A percentile compares a stretch with the other conserved stretches of the same genome.
Evolutionary conservation across 106 monocot genomes (phyloP).

Genomic region (Acorus calamus): DNA sequence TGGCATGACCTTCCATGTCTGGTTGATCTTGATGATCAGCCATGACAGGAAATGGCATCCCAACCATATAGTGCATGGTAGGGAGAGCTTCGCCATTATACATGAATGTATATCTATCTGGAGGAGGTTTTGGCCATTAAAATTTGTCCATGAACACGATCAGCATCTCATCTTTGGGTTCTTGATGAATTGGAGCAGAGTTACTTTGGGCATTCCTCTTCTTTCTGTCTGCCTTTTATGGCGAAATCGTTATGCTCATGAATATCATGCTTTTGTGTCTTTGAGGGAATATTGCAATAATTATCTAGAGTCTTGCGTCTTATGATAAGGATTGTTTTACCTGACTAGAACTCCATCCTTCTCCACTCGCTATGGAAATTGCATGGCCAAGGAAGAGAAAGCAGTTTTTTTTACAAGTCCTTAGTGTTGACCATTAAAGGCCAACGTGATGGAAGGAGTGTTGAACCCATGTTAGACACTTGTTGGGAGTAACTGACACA

Average conservation of each 20-base stretch:
- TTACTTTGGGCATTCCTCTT: conserved; percentile 36
- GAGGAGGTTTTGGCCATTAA: conserved; percentile 4
- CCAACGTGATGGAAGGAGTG: no score
- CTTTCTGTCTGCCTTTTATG: no score
- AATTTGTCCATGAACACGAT: background rate
- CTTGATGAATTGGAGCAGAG: conserved; percentile 3
- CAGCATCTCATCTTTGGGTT: conserved; percentile 19
- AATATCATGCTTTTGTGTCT: no score
- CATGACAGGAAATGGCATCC: conserved; percentile 8
- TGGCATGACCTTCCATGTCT: conserved; percentile 24
- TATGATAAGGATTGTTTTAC: conserved; percentile 18
- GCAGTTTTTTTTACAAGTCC: conserved; percentile 24
- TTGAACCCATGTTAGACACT: no score
- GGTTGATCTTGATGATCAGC: conserved; percentile 5
- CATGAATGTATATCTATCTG: conserved; percentile 23
- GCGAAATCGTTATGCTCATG: no score
- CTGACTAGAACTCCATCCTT: conserved; percentile 35
- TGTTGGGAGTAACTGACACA: no score
- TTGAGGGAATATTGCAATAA: no score
- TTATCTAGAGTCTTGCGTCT: no score
- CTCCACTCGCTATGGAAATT: conserved; percentile 23
- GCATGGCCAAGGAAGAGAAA: conserved; percentile 25
- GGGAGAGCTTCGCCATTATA: conserved; percentile 26
- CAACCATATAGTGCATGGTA: conserved; percentile 3
- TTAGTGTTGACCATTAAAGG: conserved; percentile 56